These are phyloP conservation scores for Apophysomyces sp. DNA, from an alignment of 371 early-diverging fungal species.

Conservation along the genomic window DNA sequence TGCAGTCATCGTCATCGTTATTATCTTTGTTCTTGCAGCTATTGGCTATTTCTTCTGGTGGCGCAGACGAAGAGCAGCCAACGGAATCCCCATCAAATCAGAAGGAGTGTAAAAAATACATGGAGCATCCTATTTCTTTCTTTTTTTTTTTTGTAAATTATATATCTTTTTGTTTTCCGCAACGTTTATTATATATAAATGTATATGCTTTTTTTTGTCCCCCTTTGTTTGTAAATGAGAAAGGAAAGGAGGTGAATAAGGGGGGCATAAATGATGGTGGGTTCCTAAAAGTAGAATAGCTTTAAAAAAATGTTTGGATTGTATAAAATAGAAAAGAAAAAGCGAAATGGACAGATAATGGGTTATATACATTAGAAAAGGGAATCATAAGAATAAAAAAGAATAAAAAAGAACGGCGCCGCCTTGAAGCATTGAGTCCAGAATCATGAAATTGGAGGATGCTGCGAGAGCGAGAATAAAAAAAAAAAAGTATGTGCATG, in stretches of 20 bases:
- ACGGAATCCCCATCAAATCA: not conserved
- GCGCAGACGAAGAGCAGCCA: not conserved
- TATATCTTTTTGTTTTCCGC: not conserved
- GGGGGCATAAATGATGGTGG: not conserved
- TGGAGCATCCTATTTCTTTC: not conserved
- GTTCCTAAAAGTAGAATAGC: not conserved
- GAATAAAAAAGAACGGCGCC: not conserved
- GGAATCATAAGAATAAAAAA: not conserved
- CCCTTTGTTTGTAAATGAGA: not conserved
- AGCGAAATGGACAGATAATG: not conserved
- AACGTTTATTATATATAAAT: not conserved
- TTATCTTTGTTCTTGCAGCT: conserved; percentile 17
- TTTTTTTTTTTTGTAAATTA: not conserved
- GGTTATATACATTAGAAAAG: not conserved
- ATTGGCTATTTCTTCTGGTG: conserved; percentile 7
- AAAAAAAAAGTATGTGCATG: no score
- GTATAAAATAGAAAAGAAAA: not conserved
- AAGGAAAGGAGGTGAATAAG: not conserved
- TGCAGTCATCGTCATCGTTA: conserved; percentile 48
- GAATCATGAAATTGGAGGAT: no score
- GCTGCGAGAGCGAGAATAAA: no score
- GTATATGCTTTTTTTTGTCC: not conserved
- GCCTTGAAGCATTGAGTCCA: no score
- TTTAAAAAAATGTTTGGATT: not conserved
- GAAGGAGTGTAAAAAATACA: not conserved